Base-by-base conservation (phyloP, 192 early-diverging fungal species). In the Rhizoclosmatium globosum region DNA sequence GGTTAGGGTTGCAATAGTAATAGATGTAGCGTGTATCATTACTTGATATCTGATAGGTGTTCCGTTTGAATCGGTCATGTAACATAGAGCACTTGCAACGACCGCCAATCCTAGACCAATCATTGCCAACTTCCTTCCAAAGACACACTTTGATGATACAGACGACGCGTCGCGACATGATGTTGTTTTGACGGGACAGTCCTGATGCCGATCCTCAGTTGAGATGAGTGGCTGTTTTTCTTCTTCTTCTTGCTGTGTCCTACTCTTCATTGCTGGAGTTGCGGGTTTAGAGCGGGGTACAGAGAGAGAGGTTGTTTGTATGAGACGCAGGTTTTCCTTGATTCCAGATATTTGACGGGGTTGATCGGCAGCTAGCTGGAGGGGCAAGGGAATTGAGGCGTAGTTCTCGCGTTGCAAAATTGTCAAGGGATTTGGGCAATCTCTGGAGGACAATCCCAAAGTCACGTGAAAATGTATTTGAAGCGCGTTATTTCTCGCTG, bases 21-120 rank as follows among this genome's bases (percentile, higher is more conserved):
- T 45, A n/a, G 23, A 9, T n/a, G 17, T 7, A n/a, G 42, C 13
- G 21, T 62, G 42, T 41, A 47, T 17, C 9, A 13, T 64, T 76
- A 76, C 74, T 38, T 76, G 61, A 62, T 76, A 76, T 66, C 43
- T 76, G 11, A 76, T 9, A 7, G 38, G 64, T n/a, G 48, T 67
- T 76, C 74, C 74, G 31, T 76, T 47, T 4, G 47, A 50, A 47
- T 76, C 64, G 11, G 23, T 17, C 38, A 53, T 50, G 19, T 38
- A 47, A 50, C 64, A 76, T 9, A 64, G 47, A 13, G 69, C 69
- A 38, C 19, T 67, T 11, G 13, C 74, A 45, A 46, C 64, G 15
- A 13, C 64, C 9, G 23, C 9, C 42, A 74, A 21, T 48, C n/a
- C 19, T 13, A 74, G 57, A 15, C 1, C 72, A 64, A 45, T 39